Evolutionary conservation across 2,329 filamentous ascomycete species (phyloP).

Genomic region (Clarireedia monteithiana): DNA sequence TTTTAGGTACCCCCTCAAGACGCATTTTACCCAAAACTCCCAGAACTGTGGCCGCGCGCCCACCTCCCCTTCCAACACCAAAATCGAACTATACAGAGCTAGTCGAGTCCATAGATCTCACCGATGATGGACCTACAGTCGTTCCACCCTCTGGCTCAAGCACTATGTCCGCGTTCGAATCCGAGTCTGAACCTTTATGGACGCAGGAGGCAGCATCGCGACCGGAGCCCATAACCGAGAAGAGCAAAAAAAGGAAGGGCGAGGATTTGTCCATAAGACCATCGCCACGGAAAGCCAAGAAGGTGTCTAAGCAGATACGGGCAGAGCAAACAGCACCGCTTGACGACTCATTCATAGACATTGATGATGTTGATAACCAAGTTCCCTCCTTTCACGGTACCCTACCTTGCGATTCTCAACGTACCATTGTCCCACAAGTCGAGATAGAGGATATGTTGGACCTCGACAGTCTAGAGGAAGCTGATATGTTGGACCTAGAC

Average conservation of each 20-base stretch:
- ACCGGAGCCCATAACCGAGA: slow-evolving; percentile 20
- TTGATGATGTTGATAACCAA: slow-evolving; percentile 21
- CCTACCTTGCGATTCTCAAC: neutral
- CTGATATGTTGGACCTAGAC: neutral
- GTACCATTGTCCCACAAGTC: neutral
- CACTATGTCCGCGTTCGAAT: slow-evolving; percentile 19
- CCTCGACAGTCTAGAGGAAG: neutral
- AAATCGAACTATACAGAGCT: slow-evolving; percentile 18
- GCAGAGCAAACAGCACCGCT: slow-evolving; percentile 1
- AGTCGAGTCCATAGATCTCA: slow-evolving; percentile 28
- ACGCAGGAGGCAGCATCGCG: slow-evolving; percentile 22
- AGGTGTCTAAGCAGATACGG: neutral
- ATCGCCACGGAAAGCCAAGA: slow-evolving; percentile 11
- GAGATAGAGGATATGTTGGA: neutral
- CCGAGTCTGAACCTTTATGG: slow-evolving; percentile 18
- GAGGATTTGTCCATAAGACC: slow-evolving; percentile 21
- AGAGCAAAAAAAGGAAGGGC: slow-evolving; percentile 29
- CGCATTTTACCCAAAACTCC: slow-evolving; percentile 8
- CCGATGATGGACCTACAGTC: slow-evolving; percentile 18
- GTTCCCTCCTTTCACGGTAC: neutral
- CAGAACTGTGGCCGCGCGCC: slow-evolving; percentile 12
- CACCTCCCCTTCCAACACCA: slow-evolving; percentile 28
- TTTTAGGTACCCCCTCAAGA: slow-evolving; percentile 20
- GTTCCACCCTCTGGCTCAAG: slow-evolving; percentile 12
- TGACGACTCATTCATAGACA: slow-evolving; percentile 25